Conservation (phyloP, 73 alveolate species). For the Durusdinium trenchii region DNA sequence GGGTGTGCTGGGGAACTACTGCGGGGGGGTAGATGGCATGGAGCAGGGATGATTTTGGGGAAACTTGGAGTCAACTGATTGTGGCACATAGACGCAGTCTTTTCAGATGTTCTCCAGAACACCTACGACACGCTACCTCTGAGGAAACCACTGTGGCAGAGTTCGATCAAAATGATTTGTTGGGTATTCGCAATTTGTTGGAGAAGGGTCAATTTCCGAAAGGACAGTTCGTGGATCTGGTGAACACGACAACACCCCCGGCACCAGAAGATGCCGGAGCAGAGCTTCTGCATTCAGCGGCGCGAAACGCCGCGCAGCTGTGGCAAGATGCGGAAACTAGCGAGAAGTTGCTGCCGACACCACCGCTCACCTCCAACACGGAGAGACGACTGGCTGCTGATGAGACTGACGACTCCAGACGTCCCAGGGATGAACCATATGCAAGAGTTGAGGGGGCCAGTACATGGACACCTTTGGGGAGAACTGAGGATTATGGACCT, state of each 20-base stretch:
- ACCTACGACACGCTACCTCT: conserved; percentile 4
- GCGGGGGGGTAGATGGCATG: conserved; percentile 28
- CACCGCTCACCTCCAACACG: not conserved
- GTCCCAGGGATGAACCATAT: not conserved
- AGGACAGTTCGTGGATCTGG: not conserved
- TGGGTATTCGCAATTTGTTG: not conserved
- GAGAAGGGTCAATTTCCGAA: conserved; percentile 36
- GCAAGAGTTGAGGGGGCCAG: not conserved
- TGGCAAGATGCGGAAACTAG: not conserved
- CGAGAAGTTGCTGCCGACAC: not conserved
- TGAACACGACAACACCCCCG: not conserved
- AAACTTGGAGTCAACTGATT: not conserved
- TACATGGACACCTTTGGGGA: not conserved
- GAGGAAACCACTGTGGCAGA: conserved; percentile 1
- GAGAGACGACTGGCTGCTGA: not conserved
- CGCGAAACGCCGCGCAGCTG: not conserved
- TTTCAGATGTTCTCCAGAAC: not conserved
- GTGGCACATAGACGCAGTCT: not conserved
- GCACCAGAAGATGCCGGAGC: not conserved
- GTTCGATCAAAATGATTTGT: not conserved
- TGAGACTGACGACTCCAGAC: not conserved
- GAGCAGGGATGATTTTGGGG: conserved; percentile 13
- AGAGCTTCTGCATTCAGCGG: not conserved
- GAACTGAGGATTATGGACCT: not conserved
- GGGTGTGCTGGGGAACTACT: not conserved